Evolutionary conservation across 768 basidiomycete genomes (phyloP).

Genomic region (Leucosporidium scottii): DNA sequence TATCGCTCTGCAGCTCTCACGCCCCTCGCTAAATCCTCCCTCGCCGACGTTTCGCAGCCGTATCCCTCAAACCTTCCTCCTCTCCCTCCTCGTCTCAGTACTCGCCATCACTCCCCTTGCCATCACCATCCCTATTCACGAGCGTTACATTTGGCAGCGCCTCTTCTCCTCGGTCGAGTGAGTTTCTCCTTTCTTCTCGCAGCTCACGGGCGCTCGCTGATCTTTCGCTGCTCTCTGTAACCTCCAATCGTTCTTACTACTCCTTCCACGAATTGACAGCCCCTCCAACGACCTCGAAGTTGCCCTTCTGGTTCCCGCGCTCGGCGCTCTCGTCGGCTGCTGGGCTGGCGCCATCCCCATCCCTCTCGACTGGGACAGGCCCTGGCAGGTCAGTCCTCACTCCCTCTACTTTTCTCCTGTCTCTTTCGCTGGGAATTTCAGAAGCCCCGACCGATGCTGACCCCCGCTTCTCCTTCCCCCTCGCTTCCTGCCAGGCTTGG

Average conservation of each 20-base stretch:
- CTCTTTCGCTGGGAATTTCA: too few species aligned
- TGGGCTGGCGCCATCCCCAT: conserved; percentile 80
- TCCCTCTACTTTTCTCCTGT: background rate
- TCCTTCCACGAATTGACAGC: background rate
- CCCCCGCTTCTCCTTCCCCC: conserved; percentile 5
- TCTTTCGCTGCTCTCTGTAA: background rate
- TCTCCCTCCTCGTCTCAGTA: conserved; percentile 51
- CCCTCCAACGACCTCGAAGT: conserved; percentile 60
- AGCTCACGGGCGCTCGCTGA: background rate
- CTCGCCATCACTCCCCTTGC: conserved; percentile 58
- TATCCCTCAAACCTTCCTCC: conserved; percentile 56
- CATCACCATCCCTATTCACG: conserved; percentile 67
- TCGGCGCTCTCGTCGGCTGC: conserved; percentile 63
- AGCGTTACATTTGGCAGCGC: conserved; percentile 63
- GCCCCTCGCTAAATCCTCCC: background rate
- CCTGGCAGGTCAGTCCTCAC: conserved; percentile 73
- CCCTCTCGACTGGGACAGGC: conserved; percentile 91
- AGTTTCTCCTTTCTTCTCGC: conserved; percentile 41
- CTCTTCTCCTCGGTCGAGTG: conserved; percentile 77
- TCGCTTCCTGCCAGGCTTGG: conserved; percentile 58
- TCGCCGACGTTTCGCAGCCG: conserved; percentile 44
- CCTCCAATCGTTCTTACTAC: background rate
- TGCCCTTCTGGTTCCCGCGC: conserved; percentile 67
- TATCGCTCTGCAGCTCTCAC: background rate
- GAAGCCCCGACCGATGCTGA: background rate